phyloP scores from a whole-genome alignment of 2,329 filamentous ascomycete species.

The Colletotrichum agaves region DNA sequence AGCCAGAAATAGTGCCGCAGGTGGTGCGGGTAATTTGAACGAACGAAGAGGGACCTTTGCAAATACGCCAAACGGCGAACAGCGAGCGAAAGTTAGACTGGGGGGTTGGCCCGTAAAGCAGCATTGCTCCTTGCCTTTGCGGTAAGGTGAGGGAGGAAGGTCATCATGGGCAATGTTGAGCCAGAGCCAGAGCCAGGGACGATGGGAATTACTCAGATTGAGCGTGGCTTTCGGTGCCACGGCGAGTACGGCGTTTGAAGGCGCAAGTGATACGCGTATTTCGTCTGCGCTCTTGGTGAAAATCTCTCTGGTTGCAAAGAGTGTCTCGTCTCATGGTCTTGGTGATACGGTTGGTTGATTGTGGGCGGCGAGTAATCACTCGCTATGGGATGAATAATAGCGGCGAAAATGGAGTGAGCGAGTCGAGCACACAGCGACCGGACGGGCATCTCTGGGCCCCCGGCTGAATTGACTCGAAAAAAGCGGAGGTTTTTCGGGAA shows the following conservation, averaged over 20 bases:
- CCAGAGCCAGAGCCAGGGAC: not conserved
- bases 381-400: conserved; percentile 13
- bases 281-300: not conserved
- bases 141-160: no score
- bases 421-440: conserved; percentile 17
- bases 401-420: conserved; percentile 1
- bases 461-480: conserved; percentile 22
- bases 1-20: not conserved
- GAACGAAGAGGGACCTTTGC: conserved; percentile 27
- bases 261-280: conserved; percentile 9
- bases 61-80: conserved; percentile 15
- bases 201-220: no score
- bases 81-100: conserved; percentile 2
- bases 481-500: conserved; percentile 35
- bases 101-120: not conserved
- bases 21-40: conserved; percentile 16
- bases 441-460: not conserved
- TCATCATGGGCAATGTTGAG: no score
- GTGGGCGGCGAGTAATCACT: not conserved
- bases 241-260: not conserved
- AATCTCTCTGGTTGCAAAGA: not conserved
- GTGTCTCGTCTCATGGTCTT: not conserved
- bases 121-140: not conserved
- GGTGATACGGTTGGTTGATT: not conserved
- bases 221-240: not conserved